Evolutionary conservation across 306 rosid species (phyloP).

Genomic region (Gastrolobium villosum): DNA sequence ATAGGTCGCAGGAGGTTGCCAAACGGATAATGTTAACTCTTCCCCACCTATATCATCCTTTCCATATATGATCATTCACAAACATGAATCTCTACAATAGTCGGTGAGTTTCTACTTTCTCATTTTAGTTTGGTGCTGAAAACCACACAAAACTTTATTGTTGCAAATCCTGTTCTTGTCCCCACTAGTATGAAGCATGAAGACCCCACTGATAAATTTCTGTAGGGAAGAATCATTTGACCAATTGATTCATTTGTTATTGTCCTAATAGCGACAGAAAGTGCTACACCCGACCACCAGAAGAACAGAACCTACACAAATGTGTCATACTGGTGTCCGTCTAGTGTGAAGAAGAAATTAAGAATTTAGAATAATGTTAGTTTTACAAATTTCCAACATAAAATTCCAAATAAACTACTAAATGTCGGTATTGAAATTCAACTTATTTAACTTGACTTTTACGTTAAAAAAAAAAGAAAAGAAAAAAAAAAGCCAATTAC

Average conservation of each 20-base stretch:
- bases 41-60: not conserved
- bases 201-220: slow-evolving; percentile 58
- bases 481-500: not conserved
- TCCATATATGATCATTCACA: slow-evolving; percentile 24
- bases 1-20: too few relatives aligned
- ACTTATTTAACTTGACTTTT: not conserved
- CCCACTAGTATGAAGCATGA: slow-evolving; percentile 45
- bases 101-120: slow-evolving; percentile 18
- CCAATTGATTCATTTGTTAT: slow-evolving; percentile 40
- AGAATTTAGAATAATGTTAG: not conserved
- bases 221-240: slow-evolving; percentile 54
- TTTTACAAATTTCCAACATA: not conserved
- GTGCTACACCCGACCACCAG: slow-evolving; percentile 36
- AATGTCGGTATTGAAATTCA: not conserved
- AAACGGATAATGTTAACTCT: not conserved
- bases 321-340: slow-evolving; percentile 28
- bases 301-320: slow-evolving; percentile 34
- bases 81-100: slow-evolving; percentile 1
- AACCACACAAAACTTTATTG: slow-evolving; percentile 36
- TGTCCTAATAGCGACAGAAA: slow-evolving; percentile 43
- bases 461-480: too few relatives aligned
- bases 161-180: slow-evolving; percentile 35
- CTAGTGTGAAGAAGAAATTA: slow-evolving; percentile 24
- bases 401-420: not conserved
- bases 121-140: slow-evolving; percentile 48